Evolutionary conservation across 768 basidiomycete species (phyloP), one percentile per base, ranked within the genome.

Genomic region (Gyrodon lividus): DNA sequence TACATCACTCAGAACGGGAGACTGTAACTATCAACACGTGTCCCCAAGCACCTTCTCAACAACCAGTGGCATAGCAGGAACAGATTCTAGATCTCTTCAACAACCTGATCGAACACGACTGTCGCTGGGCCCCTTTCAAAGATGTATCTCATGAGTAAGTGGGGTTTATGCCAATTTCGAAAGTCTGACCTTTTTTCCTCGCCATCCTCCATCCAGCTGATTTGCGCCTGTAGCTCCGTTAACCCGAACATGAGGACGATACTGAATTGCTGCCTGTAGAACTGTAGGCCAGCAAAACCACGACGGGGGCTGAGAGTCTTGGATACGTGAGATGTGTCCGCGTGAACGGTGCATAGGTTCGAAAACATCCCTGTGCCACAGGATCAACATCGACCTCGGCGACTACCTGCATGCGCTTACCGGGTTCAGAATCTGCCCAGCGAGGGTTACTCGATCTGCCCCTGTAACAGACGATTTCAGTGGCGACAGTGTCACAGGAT

Each of bases 181-280:
- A 28, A 19, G 12, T 13, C 57, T 28, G 31, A 64, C 67, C 59
- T 61, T 51, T 31, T 52, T 43, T 70, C 67, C 26, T 54, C 28
- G 5, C 50, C 67, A 41, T 71, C 55, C 45, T 78, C 76, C 39
- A 54, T 63, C 78, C 78, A 80, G 8, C 66, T 59, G 16, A 78
- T 68, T 37, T 76, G 73, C 0, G 77, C 77, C 48, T 76, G 71
- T n/a, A 79, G 43, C 43, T 80, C 78, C 0, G 78, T 76, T 35
- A 71, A 41, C 0, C 79, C 79, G 35, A 77, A 74, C 45, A 65
- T 68, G 45, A 80, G 54, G 31, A 77, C 65, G 22, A 80, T 62
- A 12, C 72, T 69, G 47, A 71, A 78, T 9, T 64, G 52, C 34
- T 64, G 66, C 37, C 56, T 57, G 45, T 63, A 69, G 19, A 67